Evolutionary conservation across 768 basidiomycete species (phyloP).

Genomic region (Candolleomyces eurysporus): DNA sequence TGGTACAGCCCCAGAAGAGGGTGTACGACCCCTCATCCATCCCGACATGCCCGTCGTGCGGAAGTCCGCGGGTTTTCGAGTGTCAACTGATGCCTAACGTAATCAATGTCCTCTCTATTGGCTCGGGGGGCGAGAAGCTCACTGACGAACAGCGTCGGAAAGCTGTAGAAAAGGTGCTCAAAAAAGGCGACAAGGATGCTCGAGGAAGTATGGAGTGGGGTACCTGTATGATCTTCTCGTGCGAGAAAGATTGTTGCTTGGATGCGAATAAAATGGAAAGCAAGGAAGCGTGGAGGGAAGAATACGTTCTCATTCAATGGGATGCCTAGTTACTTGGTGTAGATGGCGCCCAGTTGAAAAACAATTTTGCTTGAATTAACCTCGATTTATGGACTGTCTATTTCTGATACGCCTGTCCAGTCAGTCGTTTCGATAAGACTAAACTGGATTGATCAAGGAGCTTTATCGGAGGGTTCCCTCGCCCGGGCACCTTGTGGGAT

Average conservation of each 20-base stretch:
- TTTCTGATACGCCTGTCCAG: too few species aligned
- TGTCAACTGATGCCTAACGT: conserved; percentile 94
- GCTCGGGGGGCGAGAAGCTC: conserved; percentile 30
- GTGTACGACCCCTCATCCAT: conserved; percentile 55
- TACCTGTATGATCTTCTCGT: conserved; percentile 86
- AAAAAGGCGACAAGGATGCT: conserved; percentile 40
- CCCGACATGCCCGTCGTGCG: conserved; percentile 67
- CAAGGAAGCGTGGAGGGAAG: conserved; percentile 68
- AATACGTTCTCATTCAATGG: conserved; percentile 76
- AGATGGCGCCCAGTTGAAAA: neutral
- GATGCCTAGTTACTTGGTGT: conserved; percentile 42
- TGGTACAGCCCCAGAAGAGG: conserved; percentile 45
- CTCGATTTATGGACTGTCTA: too few species aligned
- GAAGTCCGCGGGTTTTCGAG: conserved; percentile 74
- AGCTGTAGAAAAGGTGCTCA: conserved; percentile 55
- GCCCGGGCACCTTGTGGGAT: too few species aligned
- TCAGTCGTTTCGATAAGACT: too few species aligned
- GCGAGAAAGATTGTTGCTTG: conserved; percentile 73
- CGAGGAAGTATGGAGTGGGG: conserved; percentile 91
- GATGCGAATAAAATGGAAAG: conserved; percentile 39
- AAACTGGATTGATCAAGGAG: too few species aligned
- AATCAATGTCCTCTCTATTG: conserved; percentile 63
- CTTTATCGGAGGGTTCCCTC: too few species aligned
- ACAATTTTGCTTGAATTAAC: too few species aligned
- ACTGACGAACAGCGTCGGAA: conserved; percentile 71